phyloP scores from a whole-genome alignment of 2,329 filamentous ascomycete genomes.

The Trichoderma sp. region DNA sequence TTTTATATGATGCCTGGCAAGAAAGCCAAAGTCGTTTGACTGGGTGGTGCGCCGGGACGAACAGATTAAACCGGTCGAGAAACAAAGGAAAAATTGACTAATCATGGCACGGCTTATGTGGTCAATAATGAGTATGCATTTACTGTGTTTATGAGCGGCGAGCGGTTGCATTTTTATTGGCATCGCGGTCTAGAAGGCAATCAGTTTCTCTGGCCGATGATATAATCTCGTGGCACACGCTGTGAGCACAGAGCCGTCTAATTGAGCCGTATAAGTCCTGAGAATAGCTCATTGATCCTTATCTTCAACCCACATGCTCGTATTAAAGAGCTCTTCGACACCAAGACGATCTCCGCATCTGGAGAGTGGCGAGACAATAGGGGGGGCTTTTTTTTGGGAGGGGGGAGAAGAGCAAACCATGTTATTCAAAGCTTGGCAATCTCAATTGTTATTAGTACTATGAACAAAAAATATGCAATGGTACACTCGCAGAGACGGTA shows the following conservation, averaged over 20 bases:
- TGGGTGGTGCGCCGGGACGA: neutral
- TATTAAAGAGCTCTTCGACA: neutral
- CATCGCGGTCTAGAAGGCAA: neutral
- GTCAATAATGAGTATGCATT: slow-evolving; percentile 36
- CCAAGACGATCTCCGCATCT: neutral
- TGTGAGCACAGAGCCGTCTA: neutral
- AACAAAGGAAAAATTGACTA: slow-evolving; percentile 37
- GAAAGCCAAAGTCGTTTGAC: neutral
- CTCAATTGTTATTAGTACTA: neutral
- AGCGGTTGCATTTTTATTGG: neutral
- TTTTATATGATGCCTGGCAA: neutral
- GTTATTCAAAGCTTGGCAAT: no score
- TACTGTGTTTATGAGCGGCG: neutral
- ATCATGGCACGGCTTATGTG: slow-evolving; percentile 56
- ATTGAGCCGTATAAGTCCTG: neutral
- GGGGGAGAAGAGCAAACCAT: no score
- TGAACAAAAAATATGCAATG: neutral
- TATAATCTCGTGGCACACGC: neutral
- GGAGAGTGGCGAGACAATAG: neutral
- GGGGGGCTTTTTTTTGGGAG: no score
- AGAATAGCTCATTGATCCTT: neutral
- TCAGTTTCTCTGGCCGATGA: neutral
- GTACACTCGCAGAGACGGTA: slow-evolving; percentile 2
- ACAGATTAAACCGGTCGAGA: neutral
- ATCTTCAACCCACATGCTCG: neutral